phyloP scores from a whole-genome alignment of 306 rosid species.

The Luffa aegyptiaca region DNA sequence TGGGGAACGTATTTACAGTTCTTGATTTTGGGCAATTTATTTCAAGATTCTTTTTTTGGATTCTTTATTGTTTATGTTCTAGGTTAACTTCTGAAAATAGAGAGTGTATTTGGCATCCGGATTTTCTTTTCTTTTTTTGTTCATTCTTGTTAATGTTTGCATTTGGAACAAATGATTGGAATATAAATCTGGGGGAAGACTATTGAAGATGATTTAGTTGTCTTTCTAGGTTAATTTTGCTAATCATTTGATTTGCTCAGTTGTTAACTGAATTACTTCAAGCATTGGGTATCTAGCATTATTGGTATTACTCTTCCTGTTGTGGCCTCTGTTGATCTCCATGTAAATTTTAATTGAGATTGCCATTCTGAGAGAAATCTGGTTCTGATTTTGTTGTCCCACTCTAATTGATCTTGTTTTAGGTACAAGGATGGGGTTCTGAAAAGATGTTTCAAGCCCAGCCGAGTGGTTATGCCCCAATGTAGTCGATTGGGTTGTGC shows the following conservation, averaged over 20 bases:
- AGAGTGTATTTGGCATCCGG: not conserved
- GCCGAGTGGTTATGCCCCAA: not conserved
- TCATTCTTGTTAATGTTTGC: not conserved
- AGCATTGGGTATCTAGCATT: not conserved
- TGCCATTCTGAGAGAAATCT: not conserved
- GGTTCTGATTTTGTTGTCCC: not conserved
- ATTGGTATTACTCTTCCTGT: not conserved
- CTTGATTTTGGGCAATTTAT: not conserved
- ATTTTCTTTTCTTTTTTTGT: not conserved
- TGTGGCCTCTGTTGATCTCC: not conserved
- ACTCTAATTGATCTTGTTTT: not conserved
- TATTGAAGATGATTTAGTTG: not conserved
- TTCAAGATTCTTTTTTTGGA: not conserved
- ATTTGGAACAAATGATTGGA: not conserved
- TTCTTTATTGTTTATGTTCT: not conserved
- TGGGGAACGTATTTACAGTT: not conserved
- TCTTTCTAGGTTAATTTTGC: not conserved
- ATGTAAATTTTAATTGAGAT: not conserved
- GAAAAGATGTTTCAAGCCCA: slow-evolving; percentile 7
- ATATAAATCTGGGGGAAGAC: not conserved
- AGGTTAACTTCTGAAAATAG: not conserved
- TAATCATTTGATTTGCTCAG: not conserved
- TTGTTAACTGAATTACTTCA: not conserved
- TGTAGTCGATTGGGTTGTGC: not conserved
- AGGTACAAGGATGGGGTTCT: slow-evolving; percentile 17